phyloP scores from a whole-genome alignment of 2,329 filamentous ascomycete species.

The Aspergillus costaricaensis region DNA sequence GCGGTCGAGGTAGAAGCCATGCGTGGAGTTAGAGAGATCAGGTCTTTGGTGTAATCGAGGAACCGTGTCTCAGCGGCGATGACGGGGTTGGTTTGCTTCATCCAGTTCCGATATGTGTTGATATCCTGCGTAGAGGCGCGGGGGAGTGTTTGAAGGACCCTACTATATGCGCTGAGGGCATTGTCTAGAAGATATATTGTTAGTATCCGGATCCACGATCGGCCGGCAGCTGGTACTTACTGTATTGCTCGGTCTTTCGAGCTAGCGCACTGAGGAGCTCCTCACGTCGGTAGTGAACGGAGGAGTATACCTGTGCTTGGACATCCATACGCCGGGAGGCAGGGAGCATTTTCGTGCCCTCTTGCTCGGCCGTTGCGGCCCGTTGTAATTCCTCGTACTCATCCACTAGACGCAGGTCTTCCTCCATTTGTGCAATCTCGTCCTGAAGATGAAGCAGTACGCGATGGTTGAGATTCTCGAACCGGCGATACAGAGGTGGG shows the following conservation, averaged over 20 bases:
- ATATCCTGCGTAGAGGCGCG: constrained; percentile 52
- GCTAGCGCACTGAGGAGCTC: constrained; percentile 58
- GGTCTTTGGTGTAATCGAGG: constrained; percentile 53
- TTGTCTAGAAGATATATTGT: constrained; percentile 32
- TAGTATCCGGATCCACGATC: neutral
- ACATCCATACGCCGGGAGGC: constrained; percentile 46
- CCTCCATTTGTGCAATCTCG: constrained; percentile 77
- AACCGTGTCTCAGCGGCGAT: constrained; percentile 55
- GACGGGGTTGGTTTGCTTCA: constrained; percentile 53
- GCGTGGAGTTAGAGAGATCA: constrained; percentile 37
- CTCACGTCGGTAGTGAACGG: constrained; percentile 56
- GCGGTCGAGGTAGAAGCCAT: constrained; percentile 18
- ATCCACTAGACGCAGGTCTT: constrained; percentile 72
- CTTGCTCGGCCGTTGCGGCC: constrained; percentile 33
- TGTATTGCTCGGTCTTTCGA: constrained; percentile 63
- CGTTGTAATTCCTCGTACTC: constrained; percentile 51
- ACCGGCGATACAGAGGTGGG: constrained; percentile 75
- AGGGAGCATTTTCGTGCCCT: constrained; percentile 34
- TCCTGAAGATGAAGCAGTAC: constrained; percentile 82
- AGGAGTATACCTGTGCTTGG: constrained; percentile 54
- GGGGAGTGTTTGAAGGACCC: constrained; percentile 48
- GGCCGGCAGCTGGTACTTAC: constrained; percentile 40
- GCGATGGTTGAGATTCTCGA: constrained; percentile 79
- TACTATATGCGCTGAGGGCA: constrained; percentile 49
- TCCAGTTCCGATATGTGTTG: constrained; percentile 55